Evolutionary conservation across 2,329 filamentous ascomycete genomes (phyloP).

Genomic region (Metarhizium sp.): DNA sequence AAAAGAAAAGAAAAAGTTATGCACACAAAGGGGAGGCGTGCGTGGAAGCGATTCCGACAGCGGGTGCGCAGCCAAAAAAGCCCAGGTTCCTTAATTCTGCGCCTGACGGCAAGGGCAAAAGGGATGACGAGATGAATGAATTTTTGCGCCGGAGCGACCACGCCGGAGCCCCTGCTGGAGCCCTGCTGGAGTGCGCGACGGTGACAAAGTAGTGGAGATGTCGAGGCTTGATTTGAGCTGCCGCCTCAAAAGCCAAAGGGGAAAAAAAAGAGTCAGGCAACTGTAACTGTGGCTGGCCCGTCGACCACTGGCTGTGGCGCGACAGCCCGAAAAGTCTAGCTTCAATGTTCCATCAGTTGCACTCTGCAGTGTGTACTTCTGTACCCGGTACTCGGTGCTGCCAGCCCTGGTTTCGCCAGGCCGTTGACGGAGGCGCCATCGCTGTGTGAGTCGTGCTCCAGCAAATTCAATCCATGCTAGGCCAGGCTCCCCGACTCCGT

Average conservation of each 20-base stretch:
- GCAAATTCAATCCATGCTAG: too few relatives aligned
- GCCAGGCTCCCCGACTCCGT: too few relatives aligned
- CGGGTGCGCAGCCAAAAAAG: constrained; percentile 12
- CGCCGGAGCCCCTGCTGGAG: constrained; percentile 10
- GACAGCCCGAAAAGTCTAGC: neutral
- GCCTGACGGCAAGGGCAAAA: constrained; percentile 8
- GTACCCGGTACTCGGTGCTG: too few relatives aligned
- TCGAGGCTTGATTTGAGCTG: neutral
- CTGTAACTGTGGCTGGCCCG: neutral
- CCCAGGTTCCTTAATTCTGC: neutral
- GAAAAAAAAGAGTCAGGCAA: neutral
- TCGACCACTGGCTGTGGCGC: neutral
- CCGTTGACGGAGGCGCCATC: too few relatives aligned
- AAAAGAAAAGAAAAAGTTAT: constrained; percentile 21
- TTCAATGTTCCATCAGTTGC: neutral
- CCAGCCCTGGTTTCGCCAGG: too few relatives aligned
- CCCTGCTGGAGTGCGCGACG: neutral
- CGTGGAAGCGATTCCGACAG: constrained; percentile 17
- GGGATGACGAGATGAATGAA: constrained; percentile 18
- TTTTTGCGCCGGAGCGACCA: constrained; percentile 16
- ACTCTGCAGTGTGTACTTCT: neutral
- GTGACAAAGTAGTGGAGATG: neutral
- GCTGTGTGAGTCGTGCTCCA: too few relatives aligned
- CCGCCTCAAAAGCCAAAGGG: neutral
- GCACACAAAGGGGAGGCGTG: constrained; percentile 9